Conservation (phyloP, 2,329 filamentous ascomycete genomes). For the Ophiostoma piceae region DNA sequence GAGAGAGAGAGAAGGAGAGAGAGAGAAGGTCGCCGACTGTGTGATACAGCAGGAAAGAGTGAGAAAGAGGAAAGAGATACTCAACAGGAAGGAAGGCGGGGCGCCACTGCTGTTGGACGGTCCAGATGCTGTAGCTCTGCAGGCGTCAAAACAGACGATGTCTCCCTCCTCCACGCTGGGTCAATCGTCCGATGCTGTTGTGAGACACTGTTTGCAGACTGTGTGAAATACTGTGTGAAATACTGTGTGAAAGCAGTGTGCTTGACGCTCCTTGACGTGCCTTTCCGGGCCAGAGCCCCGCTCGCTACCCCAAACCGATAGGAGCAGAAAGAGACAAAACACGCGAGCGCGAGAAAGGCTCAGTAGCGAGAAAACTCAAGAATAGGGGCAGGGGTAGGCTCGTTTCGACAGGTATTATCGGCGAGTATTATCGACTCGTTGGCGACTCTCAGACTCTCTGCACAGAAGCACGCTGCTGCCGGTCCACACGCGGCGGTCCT, state of each 20-base stretch:
- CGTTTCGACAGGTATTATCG: no score
- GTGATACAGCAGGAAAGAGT: background rate
- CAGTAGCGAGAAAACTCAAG: background rate
- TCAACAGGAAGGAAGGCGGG: background rate
- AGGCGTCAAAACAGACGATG: slow-evolving; percentile 5
- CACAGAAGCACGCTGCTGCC: background rate
- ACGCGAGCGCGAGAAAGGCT: slow-evolving; percentile 16
- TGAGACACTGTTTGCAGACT: background rate
- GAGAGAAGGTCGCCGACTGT: background rate
- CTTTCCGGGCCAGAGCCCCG: background rate
- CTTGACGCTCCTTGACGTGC: background rate
- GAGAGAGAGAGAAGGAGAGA: no score
- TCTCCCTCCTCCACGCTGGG: slow-evolving; percentile 1
- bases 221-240: background rate
- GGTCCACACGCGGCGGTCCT: background rate
- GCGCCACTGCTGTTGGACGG: background rate
- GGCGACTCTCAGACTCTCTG: background rate
- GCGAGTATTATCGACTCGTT: no score
- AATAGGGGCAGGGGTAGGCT: background rate
- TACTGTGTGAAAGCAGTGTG: background rate
- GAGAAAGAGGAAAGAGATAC: no score
- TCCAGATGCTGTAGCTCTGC: background rate
- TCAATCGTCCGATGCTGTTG: background rate
- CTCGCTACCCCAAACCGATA: slow-evolving; percentile 15
- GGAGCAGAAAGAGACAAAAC: slow-evolving; percentile 16